Base-by-base conservation (phyloP, 2,329 filamentous ascomycete species). In the Hirsutella thompsonii region DNA sequence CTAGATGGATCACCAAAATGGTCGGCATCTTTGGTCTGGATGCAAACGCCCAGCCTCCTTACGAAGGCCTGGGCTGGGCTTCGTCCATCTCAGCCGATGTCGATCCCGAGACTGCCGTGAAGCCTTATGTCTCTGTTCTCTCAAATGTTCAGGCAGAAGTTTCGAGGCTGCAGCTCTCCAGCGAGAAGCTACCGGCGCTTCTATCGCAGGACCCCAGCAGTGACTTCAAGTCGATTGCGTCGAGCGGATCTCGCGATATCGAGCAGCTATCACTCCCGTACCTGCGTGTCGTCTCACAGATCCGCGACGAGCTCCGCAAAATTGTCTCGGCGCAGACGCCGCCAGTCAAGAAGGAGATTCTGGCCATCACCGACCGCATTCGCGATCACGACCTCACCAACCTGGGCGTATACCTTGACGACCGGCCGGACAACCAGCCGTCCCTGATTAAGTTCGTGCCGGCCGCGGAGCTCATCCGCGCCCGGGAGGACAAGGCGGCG, bases 21-120 rank as follows among this genome's bases (percentile, higher is more conserved):
- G 79, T 92, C 14, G 81, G 83, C 44, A 85, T 90, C 46, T 84
- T 95, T 46, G 90, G 90, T 33, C 72, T 95, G 0, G 81, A 89
- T 54, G 68, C 74, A 3, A 70, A 72, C 47, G 72, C 72, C n/a
- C 57, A 52, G 6, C 53, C 68, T 1, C 72, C 72, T 1, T 77
- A 76, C 44, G 59, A 72, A 14, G 72, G 72, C 10, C 63, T 78
- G 3, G 74, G 74, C 41, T 79, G 74, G 74, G 63, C 65, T 2
- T 68, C 65, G 11, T 49, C 52, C 3, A 61, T 65, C 34, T 57
- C 60, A 14, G 56, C 57, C 18, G 50, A 61, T 30, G 52, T 68
- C 23, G 66, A 70, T 37, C 68, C 71, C 14, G 53, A 63, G 44
- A 60, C 60, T 3, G 63, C 67, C 5, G 67, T 72, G 6, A 49